Conservation (phyloP, 2,329 filamentous ascomycete species). For the Botrytis fabae region DNA sequence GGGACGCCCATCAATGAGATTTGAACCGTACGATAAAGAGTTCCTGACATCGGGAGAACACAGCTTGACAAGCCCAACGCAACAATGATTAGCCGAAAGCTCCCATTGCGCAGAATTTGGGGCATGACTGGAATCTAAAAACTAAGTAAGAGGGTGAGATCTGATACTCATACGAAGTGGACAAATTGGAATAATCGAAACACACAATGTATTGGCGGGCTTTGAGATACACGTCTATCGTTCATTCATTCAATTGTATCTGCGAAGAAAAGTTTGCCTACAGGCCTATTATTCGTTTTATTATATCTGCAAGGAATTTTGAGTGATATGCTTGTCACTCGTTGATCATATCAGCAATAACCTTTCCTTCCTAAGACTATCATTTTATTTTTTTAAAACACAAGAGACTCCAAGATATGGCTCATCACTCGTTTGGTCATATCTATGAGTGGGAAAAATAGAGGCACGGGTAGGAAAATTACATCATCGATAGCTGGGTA, state of each 20-base stretch:
- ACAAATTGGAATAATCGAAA: background rate
- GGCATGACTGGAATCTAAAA: background rate
- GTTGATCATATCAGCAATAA: background rate
- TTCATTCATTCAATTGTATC: too few species aligned
- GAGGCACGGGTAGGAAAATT: background rate
- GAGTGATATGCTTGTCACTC: background rate
- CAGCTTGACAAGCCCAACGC: background rate
- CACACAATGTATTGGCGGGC: background rate
- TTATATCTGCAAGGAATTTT: background rate
- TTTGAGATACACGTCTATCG: too few species aligned
- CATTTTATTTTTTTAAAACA: background rate
- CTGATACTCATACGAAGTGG: background rate
- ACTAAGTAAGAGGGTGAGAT: background rate
- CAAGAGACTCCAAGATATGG: background rate
- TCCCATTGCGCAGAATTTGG: background rate
- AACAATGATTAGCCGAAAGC: background rate
- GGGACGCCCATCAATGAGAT: background rate
- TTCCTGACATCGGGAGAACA: background rate
- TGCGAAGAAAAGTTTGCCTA: too few species aligned
- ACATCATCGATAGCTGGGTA: background rate
- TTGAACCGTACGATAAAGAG: background rate
- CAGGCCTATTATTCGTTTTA: background rate
- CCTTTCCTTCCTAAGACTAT: background rate
- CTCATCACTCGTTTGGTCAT: background rate
- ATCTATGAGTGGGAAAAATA: background rate